Conservation (phyloP, 2,329 filamentous ascomycete species). For the Claviceps humidiphila region DNA sequence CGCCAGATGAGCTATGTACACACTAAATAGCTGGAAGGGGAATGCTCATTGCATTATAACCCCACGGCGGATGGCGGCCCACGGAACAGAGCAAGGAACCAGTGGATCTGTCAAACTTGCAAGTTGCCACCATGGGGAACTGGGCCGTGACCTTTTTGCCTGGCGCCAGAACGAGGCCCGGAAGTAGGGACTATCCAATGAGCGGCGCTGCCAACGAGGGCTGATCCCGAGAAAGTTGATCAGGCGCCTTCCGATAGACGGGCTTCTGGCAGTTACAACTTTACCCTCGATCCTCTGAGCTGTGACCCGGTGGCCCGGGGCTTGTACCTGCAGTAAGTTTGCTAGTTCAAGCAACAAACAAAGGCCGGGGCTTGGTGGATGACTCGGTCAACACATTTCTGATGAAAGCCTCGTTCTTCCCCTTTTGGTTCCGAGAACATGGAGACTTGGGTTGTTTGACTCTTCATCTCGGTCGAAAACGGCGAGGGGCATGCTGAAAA, state of each 20-base stretch:
- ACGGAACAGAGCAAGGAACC: constrained; percentile 6
- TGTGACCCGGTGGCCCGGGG: not conserved
- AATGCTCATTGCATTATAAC: not conserved
- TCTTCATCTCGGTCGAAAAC: not conserved
- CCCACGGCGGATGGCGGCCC: constrained; percentile 5
- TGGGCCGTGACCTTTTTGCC: constrained; percentile 3
- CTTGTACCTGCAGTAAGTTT: not conserved
- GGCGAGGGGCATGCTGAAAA: not conserved
- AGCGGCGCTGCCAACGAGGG: not conserved
- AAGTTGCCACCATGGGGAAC: not conserved
- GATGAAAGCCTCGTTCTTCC: not conserved
- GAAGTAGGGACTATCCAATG: not conserved
- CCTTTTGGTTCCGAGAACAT: not conserved
- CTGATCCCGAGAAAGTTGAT: not conserved
- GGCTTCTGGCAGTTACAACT: not conserved
- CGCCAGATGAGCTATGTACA: not conserved
- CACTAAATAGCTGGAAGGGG: not conserved
- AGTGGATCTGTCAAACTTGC: constrained; percentile 3
- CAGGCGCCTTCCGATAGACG: not conserved
- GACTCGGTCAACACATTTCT: not conserved
- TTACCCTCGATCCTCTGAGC: not conserved
- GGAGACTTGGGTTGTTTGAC: too few species aligned
- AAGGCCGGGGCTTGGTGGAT: not conserved
- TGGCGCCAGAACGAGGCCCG: not conserved
- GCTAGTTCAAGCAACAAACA: not conserved